A percentile compares a stretch with the other conserved stretches of the same genome.
Evolutionary conservation across 495 filamentous ascomycete species (phyloP).

Genomic region (Barbatosphaeria neglecta): DNA sequence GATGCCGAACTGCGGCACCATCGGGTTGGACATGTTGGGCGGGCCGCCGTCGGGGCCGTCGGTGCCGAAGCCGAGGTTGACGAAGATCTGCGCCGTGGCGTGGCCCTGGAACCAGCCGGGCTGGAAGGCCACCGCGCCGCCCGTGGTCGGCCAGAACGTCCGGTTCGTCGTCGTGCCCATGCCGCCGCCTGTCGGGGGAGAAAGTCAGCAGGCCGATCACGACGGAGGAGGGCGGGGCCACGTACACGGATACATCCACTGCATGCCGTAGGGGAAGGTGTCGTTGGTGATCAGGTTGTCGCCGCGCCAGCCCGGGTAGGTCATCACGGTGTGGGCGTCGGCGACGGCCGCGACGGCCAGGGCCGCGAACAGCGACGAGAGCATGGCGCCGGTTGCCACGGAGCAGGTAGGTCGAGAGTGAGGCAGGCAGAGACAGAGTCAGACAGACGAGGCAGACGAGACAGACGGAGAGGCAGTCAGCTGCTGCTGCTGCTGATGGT

Average conservation of each 20-base stretch:
- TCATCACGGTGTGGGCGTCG: constrained; percentile 76
- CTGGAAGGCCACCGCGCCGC: constrained; percentile 78
- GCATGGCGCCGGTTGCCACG: constrained; percentile 18
- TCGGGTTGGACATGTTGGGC: constrained; percentile 76
- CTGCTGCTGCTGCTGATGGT: too few relatives aligned
- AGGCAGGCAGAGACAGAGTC: too few relatives aligned
- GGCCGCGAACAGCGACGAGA: constrained; percentile 38
- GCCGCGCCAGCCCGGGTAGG: constrained; percentile 89
- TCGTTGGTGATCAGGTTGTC: constrained; percentile 80
- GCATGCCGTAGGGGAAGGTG: constrained; percentile 83
- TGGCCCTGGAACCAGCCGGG: constrained; percentile 95
- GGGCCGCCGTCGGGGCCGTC: constrained; percentile 46
- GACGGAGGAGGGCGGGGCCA: constrained; percentile 3
- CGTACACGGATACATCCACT: constrained; percentile 98
- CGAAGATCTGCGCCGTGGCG: constrained; percentile 70
- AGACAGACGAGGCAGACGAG: too few relatives aligned
- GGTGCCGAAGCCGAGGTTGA: constrained; percentile 86
- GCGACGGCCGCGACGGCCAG: constrained; percentile 40
- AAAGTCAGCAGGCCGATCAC: constrained; percentile 7
- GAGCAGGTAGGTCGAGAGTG: background rate
- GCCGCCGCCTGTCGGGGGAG: constrained; percentile 66
- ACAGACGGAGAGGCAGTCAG: too few relatives aligned
- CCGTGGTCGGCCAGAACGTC: constrained; percentile 79
- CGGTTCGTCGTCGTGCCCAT: constrained; percentile 68
- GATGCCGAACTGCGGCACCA: constrained; percentile 78